Percentiles rank a stretch among this genome's conserved stretches.
phyloP scores from a whole-genome alignment of 108 stramenopile genomes.

The Cyclotella baltica region DNA sequence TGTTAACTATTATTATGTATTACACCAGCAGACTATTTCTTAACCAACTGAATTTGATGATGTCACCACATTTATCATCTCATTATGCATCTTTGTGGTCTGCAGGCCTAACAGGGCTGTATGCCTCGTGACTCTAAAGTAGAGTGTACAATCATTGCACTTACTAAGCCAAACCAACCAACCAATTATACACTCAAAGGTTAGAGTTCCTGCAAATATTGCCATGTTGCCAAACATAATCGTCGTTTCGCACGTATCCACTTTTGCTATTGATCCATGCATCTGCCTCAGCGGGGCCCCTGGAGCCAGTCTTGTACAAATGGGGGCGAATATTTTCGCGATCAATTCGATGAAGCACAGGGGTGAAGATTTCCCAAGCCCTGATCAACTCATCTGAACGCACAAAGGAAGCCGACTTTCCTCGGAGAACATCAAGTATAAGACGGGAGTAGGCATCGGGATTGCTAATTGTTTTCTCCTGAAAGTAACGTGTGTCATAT shows the following conservation, averaged over 20 bases:
- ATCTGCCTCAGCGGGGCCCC: constrained; percentile 90
- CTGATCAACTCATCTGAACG: constrained; percentile 94
- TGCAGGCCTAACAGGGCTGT: too few relatives aligned
- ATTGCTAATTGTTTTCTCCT: constrained; percentile 46
- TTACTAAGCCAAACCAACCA: background rate
- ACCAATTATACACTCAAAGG: constrained; percentile 1
- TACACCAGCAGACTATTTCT: too few relatives aligned
- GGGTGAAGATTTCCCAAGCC: constrained; percentile 97
- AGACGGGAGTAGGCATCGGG: constrained; percentile 98
- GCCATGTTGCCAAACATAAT: constrained; percentile 67
- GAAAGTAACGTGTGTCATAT: constrained; percentile 82
- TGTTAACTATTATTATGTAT: too few relatives aligned
- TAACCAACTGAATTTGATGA: too few relatives aligned
- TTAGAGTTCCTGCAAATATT: constrained; percentile 24
- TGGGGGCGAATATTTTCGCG: constrained; percentile 73
- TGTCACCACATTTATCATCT: too few relatives aligned
- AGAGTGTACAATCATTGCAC: background rate
- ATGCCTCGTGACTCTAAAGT: too few relatives aligned
- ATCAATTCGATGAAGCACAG: constrained; percentile 91
- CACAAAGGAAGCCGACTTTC: constrained; percentile 93
- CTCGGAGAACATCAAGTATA: constrained; percentile 94
- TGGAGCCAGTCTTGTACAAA: constrained; percentile 80
- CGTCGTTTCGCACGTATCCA: constrained; percentile 71
- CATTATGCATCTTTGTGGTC: too few relatives aligned
- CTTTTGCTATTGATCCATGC: constrained; percentile 65